These are phyloP conservation scores for Metrosideros polymorpha DNA, from an alignment of 441 rosid genomes.

Conservation along the genomic window DNA sequence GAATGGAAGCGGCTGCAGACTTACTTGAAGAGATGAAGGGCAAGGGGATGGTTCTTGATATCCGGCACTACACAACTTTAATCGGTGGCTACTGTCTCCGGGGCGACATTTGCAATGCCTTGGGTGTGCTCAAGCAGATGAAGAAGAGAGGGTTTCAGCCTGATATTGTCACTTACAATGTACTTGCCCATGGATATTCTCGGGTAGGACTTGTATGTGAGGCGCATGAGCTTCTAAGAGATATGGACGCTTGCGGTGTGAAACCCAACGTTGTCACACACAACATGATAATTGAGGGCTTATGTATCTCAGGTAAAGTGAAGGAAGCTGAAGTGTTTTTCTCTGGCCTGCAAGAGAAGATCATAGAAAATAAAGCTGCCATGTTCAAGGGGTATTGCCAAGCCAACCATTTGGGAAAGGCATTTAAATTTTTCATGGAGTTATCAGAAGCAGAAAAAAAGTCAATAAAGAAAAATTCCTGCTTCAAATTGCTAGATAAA, in stretches of 20 bases:
- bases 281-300: conserved; percentile 48
- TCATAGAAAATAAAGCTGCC: conserved; percentile 34
- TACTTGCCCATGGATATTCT: conserved; percentile 47
- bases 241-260: conserved; percentile 30
- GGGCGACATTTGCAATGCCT: conserved; percentile 34
- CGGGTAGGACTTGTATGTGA: conserved; percentile 32
- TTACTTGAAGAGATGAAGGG: conserved; percentile 52
- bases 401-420: conserved; percentile 25
- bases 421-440: conserved; percentile 26
- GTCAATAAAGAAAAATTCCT: conserved; percentile 24
- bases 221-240: conserved; percentile 19
- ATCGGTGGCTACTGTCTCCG: conserved; percentile 48
- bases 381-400: conserved; percentile 58
- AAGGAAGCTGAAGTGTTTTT: conserved; percentile 48
- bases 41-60: conserved; percentile 38
- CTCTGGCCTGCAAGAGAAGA: conserved; percentile 19
- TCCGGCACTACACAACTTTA: conserved; percentile 56
- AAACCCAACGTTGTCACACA: conserved; percentile 36
- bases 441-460: conserved; percentile 14
- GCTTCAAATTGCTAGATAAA: conserved; percentile 30
- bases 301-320: conserved; percentile 51
- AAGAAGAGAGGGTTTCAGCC: conserved; percentile 28
- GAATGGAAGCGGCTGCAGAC: conserved; percentile 43
- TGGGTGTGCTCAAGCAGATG: conserved; percentile 44
- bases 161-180: conserved; percentile 41